These are phyloP conservation scores for Alternaria solani DNA, from an alignment of 2,329 filamentous ascomycete genomes.

Conservation along the genomic window DNA sequence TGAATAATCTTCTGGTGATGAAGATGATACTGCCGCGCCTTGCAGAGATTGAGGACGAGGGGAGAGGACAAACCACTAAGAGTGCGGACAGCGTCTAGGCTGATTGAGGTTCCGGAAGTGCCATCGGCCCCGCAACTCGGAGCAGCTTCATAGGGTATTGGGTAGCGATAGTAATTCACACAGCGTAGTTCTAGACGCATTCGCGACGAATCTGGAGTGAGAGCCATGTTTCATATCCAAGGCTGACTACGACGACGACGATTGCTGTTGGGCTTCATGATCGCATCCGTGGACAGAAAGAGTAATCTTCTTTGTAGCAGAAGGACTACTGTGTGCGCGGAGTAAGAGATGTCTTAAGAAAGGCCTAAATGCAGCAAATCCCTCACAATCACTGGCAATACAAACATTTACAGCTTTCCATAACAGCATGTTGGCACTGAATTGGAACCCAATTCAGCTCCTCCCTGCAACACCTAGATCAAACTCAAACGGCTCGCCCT, in stretches of 20 bases:
- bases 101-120: neutral
- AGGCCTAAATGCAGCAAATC: too few species aligned
- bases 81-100: conserved; percentile 7
- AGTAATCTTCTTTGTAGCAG: fast-evolving
- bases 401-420: too few species aligned
- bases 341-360: too few species aligned
- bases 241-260: neutral
- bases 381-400: too few species aligned
- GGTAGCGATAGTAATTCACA: neutral
- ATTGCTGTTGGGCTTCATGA: too few species aligned
- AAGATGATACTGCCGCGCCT: conserved; percentile 16
- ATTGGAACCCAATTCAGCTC: neutral
- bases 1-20: conserved; percentile 14
- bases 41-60: neutral
- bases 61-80: neutral
- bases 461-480: neutral
- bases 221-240: neutral
- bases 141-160: neutral
- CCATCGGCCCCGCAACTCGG: neutral
- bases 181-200: neutral
- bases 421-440: too few species aligned
- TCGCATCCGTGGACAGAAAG: too few species aligned
- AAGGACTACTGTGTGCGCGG: too few species aligned
- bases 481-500: conserved; percentile 8
- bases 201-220: neutral